These are phyloP conservation scores for Metarhizium brunneum DNA, from an alignment of 2,329 filamentous ascomycete species.

Conservation along the genomic window DNA sequence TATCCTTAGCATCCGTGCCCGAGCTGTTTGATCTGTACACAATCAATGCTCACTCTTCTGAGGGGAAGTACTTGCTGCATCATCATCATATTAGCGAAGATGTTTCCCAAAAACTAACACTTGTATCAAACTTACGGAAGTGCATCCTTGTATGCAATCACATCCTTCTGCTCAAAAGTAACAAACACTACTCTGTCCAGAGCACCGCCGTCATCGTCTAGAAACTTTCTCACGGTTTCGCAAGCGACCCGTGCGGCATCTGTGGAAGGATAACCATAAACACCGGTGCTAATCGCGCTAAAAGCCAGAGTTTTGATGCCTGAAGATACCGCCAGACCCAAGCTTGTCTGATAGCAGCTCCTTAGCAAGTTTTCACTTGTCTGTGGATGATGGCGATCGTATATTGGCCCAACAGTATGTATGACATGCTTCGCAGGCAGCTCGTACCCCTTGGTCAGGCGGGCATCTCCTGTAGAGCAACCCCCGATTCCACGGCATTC, in stretches of 20 bases:
- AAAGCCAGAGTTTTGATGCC: constrained; percentile 70
- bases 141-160: constrained; percentile 56
- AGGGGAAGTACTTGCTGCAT: constrained; percentile 17
- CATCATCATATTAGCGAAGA: neutral
- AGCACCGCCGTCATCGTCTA: constrained; percentile 35
- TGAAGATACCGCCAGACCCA: constrained; percentile 63
- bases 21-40: neutral
- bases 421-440: constrained; percentile 75
- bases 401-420: constrained; percentile 84
- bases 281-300: constrained; percentile 73
- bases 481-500: constrained; percentile 67
- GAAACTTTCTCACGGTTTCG: constrained; percentile 43
- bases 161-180: constrained; percentile 71
- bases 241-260: constrained; percentile 67
- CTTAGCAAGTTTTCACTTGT: constrained; percentile 39
- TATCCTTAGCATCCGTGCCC: too few relatives aligned
- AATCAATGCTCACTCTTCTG: constrained; percentile 1
- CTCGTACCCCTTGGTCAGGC: constrained; percentile 70
- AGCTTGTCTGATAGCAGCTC: constrained; percentile 59
- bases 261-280: constrained; percentile 76
- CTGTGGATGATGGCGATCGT: constrained; percentile 29
- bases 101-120: neutral
- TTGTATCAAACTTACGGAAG: constrained; percentile 51
- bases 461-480: constrained; percentile 69
- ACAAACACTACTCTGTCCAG: constrained; percentile 77